These are phyloP conservation scores for Scytalidium lignicola DNA, from an alignment of 2,329 filamentous ascomycete species.

Conservation along the genomic window DNA sequence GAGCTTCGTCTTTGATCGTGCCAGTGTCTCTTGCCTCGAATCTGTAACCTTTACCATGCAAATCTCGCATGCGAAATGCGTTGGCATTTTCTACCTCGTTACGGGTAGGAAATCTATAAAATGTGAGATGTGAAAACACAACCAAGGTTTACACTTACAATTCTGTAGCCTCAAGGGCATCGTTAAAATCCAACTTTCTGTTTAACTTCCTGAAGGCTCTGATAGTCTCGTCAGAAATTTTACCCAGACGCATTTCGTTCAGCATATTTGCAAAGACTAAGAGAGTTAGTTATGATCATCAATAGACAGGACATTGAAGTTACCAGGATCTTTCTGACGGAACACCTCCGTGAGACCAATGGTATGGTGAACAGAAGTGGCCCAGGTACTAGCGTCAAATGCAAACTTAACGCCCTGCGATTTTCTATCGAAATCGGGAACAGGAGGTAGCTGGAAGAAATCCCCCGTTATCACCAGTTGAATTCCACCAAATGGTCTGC, in stretches of 20 bases:
- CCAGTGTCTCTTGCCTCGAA: slow-evolving; percentile 76
- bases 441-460: slow-evolving; percentile 94
- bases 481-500: slow-evolving; percentile 89
- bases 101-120: slow-evolving; percentile 72
- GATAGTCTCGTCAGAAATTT: slow-evolving; percentile 71
- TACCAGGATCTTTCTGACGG: slow-evolving; percentile 79
- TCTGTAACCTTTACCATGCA: slow-evolving; percentile 62
- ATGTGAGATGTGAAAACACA: slow-evolving; percentile 15
- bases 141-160: slow-evolving; percentile 44
- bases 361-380: slow-evolving; percentile 87
- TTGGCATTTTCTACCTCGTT: slow-evolving; percentile 88
- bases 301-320: slow-evolving; percentile 17
- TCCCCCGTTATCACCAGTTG: slow-evolving; percentile 94
- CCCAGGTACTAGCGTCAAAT: slow-evolving; percentile 90
- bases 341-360: slow-evolving; percentile 95
- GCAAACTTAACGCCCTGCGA: slow-evolving; percentile 72
- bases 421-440: slow-evolving; percentile 65
- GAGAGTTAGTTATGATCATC: not conserved
- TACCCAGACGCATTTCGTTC: slow-evolving; percentile 93
- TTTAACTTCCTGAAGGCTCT: slow-evolving; percentile 68
- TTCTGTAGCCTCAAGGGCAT: slow-evolving; percentile 79
- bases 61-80: slow-evolving; percentile 61
- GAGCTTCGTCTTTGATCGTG: slow-evolving; percentile 54
- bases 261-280: slow-evolving; percentile 86
- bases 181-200: slow-evolving; percentile 65